Percentiles rank a stretch among this genome's conserved stretches.
Evolutionary conservation across 768 basidiomycete genomes (phyloP).

Genomic region (Flagelloscypha sp.): DNA sequence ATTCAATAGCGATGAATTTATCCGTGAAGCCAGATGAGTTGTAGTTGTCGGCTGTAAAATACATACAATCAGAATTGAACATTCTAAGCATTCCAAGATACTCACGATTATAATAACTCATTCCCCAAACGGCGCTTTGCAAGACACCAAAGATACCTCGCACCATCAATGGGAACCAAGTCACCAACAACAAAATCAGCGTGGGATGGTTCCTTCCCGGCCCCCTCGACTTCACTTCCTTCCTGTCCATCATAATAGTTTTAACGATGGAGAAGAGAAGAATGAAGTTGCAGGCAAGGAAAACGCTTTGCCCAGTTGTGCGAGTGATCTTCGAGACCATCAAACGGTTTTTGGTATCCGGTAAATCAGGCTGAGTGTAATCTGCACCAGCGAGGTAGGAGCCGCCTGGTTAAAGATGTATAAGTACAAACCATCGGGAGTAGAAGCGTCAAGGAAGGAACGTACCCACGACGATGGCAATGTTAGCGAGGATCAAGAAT

Average conservation of each 20-base stretch:
- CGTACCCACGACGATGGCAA: constrained; percentile 20
- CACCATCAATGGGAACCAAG: constrained; percentile 25
- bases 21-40: constrained; percentile 9
- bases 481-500: constrained; percentile 23
- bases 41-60: constrained; percentile 12
- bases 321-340: constrained; percentile 21
- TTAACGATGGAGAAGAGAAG: constrained; percentile 18
- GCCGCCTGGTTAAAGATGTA: constrained; percentile 11
- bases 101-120: constrained; percentile 15
- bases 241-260: constrained; percentile 18
- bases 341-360: constrained; percentile 9
- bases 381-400: constrained; percentile 21
- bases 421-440: not conserved
- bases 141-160: constrained; percentile 26
- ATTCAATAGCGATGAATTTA: constrained; percentile 13
- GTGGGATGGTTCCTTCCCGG: constrained; percentile 23
- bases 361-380: constrained; percentile 7
- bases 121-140: constrained; percentile 4
- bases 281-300: constrained; percentile 21
- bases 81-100: not conserved
- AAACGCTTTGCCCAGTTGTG: constrained; percentile 23
- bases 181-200: constrained; percentile 17
- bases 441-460: not conserved
- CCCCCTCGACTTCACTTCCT: constrained; percentile 8
- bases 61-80: too few relatives aligned